These are phyloP conservation scores for Beauveria medogensis DNA, from an alignment of 2,329 filamentous ascomycete genomes.

Conservation along the genomic window DNA sequence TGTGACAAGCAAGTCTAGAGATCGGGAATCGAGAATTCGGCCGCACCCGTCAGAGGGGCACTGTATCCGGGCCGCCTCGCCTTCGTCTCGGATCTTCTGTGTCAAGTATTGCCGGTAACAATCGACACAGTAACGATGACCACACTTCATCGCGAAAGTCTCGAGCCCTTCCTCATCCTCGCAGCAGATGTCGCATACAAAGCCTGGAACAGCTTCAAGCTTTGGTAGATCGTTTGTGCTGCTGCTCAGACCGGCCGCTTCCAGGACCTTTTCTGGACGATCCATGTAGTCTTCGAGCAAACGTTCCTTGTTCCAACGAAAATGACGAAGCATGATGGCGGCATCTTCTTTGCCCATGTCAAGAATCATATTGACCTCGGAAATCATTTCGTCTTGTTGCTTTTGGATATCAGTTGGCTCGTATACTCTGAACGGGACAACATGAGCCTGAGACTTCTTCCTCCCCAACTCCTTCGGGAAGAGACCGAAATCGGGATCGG, in stretches of 20 bases:
- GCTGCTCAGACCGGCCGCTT: conserved; percentile 72
- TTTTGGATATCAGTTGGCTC: conserved; percentile 72
- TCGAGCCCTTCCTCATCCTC: conserved; percentile 71
- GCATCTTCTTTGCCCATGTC: conserved; percentile 83
- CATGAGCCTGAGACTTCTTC: conserved; percentile 66
- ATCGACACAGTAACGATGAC: conserved; percentile 83
- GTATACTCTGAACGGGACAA: conserved; percentile 78
- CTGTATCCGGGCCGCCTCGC: conserved; percentile 88
- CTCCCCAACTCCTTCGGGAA: conserved; percentile 56
- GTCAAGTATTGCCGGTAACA: conserved; percentile 88
- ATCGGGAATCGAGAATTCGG: conserved; percentile 83
- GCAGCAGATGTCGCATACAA: conserved; percentile 92
- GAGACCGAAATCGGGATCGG: conserved; percentile 46
- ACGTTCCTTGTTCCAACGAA: conserved; percentile 93
- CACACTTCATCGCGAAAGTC: conserved; percentile 92
- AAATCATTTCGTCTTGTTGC: conserved; percentile 78
- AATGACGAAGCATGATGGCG: conserved; percentile 81
- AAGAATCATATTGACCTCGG: conserved; percentile 85
- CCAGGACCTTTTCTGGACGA: conserved; percentile 66
- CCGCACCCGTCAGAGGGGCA: conserved; percentile 84
- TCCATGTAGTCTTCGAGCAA: conserved; percentile 98
- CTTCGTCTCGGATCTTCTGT: conserved; percentile 92
- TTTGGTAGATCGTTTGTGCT: conserved; percentile 54
- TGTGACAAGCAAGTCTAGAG: conserved; percentile 67
- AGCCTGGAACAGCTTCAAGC: conserved; percentile 64